Conservation (phyloP, 306 rosid genomes). For the Fragaria iinumae region DNA sequence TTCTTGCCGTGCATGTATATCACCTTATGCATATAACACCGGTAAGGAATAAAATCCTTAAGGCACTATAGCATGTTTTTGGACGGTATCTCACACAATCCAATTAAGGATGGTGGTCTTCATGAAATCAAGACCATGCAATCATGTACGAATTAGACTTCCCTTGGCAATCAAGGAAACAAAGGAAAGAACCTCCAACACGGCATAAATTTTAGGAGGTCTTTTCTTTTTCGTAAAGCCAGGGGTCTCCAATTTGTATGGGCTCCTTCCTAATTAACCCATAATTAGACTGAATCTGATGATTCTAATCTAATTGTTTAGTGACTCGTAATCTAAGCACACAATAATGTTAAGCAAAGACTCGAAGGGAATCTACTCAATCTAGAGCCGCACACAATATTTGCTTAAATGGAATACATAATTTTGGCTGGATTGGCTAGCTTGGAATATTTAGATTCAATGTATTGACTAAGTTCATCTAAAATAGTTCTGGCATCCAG, state of each 20-base stretch:
- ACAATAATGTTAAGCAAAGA: not conserved
- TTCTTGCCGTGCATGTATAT: too few species aligned
- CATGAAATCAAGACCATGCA: too few species aligned
- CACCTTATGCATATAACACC: too few species aligned
- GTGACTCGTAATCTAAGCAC: not conserved
- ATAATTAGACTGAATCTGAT: not conserved
- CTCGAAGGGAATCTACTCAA: not conserved
- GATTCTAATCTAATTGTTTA: too few species aligned
- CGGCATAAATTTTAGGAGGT: not conserved
- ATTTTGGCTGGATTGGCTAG: not conserved
- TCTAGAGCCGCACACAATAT: not conserved
- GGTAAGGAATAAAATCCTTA: too few species aligned
- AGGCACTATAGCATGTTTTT: too few species aligned
- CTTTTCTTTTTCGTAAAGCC: slow-evolving; percentile 1
- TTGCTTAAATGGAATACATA: not conserved
- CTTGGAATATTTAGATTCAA: not conserved
- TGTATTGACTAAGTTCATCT: not conserved
- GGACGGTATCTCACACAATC: too few species aligned
- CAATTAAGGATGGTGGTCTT: too few species aligned
- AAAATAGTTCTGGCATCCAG: not conserved
- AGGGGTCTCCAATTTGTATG: not conserved
- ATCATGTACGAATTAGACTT: too few species aligned
- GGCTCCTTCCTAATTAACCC: not conserved
- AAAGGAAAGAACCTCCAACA: too few species aligned
- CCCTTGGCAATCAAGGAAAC: too few species aligned